Base-by-base conservation (phyloP, 2,329 filamentous ascomycete genomes). In the Periconia sp. region DNA sequence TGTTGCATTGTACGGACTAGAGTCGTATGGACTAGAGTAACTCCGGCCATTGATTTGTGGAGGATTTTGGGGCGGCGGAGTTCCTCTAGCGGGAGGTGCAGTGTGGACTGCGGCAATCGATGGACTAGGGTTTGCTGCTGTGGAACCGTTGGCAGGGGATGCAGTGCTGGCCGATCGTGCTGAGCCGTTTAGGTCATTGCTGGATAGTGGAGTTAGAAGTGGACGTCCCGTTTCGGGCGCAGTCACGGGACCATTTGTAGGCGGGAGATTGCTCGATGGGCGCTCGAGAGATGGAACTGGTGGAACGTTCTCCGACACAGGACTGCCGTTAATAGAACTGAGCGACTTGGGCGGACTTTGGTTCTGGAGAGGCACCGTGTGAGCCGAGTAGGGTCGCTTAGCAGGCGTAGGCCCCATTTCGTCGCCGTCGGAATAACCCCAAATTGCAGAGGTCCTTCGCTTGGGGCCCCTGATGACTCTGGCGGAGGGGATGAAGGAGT, bases 371-470 rank as follows among this genome's bases (percentile, higher is more conserved):
- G 64, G 61, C 48, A 66, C 47, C 2, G 62, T 62, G 22, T 49
- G 46, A 21, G 36, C 48, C 35, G 51, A 56, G 34, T 67, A 66
- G 0, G 52, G 56, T 7, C 63, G 57, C 52, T 66, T 67, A 10
- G 52, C 51, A 29, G 59, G 57, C 12, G 60, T 53, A 8, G 49
- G 36, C 5, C 51, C 47, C 26, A 55, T 42, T 3, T 61, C 64
- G 22, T 68, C 65, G 7, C 61, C 61, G 33, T 68, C 65, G 8
- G 65, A 68, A 4, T 55, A 13, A 4, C 60, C 62, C 16, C 57
- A 39, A 32, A 56, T 60, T n/a, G 55, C 57, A 23, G 59, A 57
- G 45, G 61, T 66, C 45, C 67, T 68, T n/a, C 65, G 59, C 52
- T 68, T 68, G 43, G 56, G 63, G 13, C 54, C 43, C 18, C 59